Conservation (phyloP, 164 flowering plant species). For the Tinospora cordifolia region DNA sequence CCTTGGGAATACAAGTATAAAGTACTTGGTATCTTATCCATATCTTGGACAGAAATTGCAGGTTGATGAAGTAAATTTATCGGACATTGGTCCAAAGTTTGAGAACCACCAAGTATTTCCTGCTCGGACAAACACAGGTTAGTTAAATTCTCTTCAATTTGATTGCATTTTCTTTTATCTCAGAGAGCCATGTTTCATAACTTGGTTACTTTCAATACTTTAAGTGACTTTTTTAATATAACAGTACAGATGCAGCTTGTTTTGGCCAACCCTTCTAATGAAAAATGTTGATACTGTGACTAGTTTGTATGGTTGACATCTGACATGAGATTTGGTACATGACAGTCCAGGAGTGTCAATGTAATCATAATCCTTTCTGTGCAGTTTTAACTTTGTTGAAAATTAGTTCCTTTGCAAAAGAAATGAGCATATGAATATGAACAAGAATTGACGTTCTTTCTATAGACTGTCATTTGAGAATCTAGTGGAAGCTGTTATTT, state of each 20-base stretch:
- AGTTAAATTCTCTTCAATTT: slow-evolving; percentile 8
- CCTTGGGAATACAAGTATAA: not conserved
- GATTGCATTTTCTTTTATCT: not conserved
- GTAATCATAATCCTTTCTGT: not conserved
- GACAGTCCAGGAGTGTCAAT: not conserved
- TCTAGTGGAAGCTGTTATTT: not conserved
- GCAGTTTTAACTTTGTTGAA: too few species aligned
- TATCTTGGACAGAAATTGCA: slow-evolving; percentile 47
- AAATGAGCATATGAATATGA: too few species aligned
- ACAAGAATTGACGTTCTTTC: too few species aligned
- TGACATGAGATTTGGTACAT: not conserved
- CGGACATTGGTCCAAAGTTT: slow-evolving; percentile 91
- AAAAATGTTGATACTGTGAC: not conserved
- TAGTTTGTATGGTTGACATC: not conserved
- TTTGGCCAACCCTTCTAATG: not conserved
- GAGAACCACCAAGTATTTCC: slow-evolving; percentile 85
- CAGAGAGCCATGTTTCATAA: not conserved
- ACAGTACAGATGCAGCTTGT: not conserved
- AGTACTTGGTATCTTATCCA: slow-evolving; percentile 8
- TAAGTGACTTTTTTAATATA: not conserved
- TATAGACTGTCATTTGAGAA: not conserved
- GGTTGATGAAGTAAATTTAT: slow-evolving; percentile 76
- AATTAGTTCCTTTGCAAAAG: too few species aligned
- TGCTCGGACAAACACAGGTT: slow-evolving; percentile 94
- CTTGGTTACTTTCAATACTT: not conserved